Evolutionary conservation across 1,139 yeast genomes (phyloP), one percentile per base, ranked within the genome.

Genomic region (Protomyces macrosporus): DNA sequence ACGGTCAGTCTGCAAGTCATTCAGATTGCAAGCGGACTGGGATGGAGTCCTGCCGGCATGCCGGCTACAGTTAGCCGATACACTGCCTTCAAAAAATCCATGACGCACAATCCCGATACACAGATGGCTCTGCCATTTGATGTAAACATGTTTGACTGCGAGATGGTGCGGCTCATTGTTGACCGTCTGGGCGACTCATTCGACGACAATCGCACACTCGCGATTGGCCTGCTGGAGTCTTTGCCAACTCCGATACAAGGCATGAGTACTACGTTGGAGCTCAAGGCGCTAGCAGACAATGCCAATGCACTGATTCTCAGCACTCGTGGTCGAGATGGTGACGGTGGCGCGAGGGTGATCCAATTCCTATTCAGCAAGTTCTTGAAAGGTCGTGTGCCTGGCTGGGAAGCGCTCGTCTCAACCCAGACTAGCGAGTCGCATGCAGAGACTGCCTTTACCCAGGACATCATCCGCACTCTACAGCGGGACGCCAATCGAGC

Each of bases 271-370:
- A 36, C 33, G 36, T 53, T 50, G 53, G 70, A 69, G 48, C 59
- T 67, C 0, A 58, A 64, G 0, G 64, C 65, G 0, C 74, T 76
- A 10, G 68, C 75, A 37, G 70, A 74, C 1, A 65, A 69, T n/a
- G 55, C 56, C 5, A 14, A 52, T 3, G 23, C 52, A 1, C 36
- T 61, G 60, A 12, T 61, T 3, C 4, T 69, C 83, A 1, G 69
- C 75, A 4, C 60, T 69, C 0, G 77, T 79, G 56, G 79, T 86
- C 0, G 68, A 80, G 33, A 67, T 71, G 0, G 75, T 85, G 72
- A 91, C 67, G 86, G 91, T 34, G 97, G 95, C 7, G 91, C 96
- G 0, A 80, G 85, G 53, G 75, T 86, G 12, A 75, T 86, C 51
- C 83, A 82, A 68, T 79, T 86, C 67, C 56, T 79, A 74, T 69